These are phyloP conservation scores for Tubosaeta brunneosetosa DNA, from an alignment of 768 basidiomycete species.

Conservation along the genomic window DNA sequence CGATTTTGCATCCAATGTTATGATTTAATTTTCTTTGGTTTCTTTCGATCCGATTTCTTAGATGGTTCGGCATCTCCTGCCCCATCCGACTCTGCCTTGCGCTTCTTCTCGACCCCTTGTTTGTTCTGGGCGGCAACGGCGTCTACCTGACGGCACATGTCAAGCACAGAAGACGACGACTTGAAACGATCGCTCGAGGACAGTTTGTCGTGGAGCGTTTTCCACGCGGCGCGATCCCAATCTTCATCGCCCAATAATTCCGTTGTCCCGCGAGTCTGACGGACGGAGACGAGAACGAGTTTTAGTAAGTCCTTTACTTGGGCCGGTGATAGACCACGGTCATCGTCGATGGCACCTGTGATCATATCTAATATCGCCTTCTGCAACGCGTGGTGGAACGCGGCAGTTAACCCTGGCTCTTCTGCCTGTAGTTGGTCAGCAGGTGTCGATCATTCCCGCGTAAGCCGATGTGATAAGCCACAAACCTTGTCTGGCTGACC, in stretches of 20 bases:
- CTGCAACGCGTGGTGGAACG: constrained; percentile 45
- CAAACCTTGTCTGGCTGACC: constrained; percentile 35
- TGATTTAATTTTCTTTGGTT: constrained; percentile 37
- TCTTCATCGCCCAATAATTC: constrained; percentile 28
- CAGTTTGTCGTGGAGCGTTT: constrained; percentile 43
- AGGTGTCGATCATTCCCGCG: not conserved
- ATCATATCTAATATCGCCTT: constrained; percentile 46
- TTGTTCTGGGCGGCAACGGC: constrained; percentile 12
- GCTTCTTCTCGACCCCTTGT: constrained; percentile 26
- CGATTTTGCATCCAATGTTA: constrained; percentile 4
- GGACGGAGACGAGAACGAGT: constrained; percentile 56
- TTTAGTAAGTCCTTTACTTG: constrained; percentile 82
- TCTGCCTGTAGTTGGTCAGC: constrained; percentile 27
- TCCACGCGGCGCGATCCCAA: constrained; percentile 65
- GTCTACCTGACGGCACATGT: constrained; percentile 62
- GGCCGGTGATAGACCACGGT: constrained; percentile 44
- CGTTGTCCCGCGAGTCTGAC: constrained; percentile 53
- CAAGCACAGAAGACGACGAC: constrained; percentile 54
- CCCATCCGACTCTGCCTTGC: constrained; percentile 35
- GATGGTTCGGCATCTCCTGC: constrained; percentile 24
- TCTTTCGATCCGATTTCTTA: constrained; percentile 43
- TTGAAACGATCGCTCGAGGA: constrained; percentile 55
- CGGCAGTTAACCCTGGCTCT: constrained; percentile 40
- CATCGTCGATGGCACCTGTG: constrained; percentile 45
- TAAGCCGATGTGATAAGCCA: not conserved